Evolutionary conservation across 2,329 filamentous ascomycete genomes (phyloP).

Genomic region (Dactylellina haptotyla): DNA sequence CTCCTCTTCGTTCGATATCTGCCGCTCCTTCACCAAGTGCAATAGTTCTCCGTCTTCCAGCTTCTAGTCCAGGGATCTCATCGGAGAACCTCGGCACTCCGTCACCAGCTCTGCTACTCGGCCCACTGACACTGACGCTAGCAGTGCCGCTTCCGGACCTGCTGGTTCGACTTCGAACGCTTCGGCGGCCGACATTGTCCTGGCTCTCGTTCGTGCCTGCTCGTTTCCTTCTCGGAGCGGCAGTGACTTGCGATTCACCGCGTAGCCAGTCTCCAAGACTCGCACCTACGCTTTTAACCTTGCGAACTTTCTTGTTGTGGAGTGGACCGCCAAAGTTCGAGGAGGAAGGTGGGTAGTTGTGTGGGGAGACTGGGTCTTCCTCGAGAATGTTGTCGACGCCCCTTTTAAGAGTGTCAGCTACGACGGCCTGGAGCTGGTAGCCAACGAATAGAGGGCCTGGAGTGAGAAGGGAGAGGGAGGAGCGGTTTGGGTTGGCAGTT

Average conservation of each 20-base stretch:
- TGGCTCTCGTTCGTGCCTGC: slow-evolving; percentile 38
- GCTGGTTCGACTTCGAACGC: slow-evolving; percentile 29
- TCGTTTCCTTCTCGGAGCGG: slow-evolving; percentile 24
- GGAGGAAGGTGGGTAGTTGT: slow-evolving; percentile 6
- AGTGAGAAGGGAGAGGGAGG: slow-evolving; percentile 48
- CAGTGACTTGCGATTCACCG: slow-evolving; percentile 9
- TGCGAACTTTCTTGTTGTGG: slow-evolving; percentile 38
- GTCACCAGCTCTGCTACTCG: slow-evolving; percentile 18
- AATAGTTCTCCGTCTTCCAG: slow-evolving; percentile 30
- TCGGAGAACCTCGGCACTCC: slow-evolving; percentile 23
- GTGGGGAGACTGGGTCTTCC: slow-evolving; percentile 27
- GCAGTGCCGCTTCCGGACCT: slow-evolving; percentile 23
- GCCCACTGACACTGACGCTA: slow-evolving; percentile 21
- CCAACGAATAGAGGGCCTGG: slow-evolving; percentile 56
- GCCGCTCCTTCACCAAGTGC: slow-evolving; percentile 35
- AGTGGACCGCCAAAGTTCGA: background rate
- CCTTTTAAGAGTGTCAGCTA: slow-evolving; percentile 53
- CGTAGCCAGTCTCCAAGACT: slow-evolving; percentile 47
- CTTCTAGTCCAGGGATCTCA: slow-evolving; percentile 12
- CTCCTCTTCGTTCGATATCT: slow-evolving; percentile 17
- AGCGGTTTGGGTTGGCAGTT: slow-evolving; percentile 36
- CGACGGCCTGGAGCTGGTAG: slow-evolving; percentile 57
- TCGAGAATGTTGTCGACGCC: slow-evolving; percentile 51
- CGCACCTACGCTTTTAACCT: slow-evolving; percentile 46
- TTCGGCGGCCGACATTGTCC: slow-evolving; percentile 5